Evolutionary conservation across 495 filamentous ascomycete species (phyloP).

Genomic region (Haplographium delicatum): DNA sequence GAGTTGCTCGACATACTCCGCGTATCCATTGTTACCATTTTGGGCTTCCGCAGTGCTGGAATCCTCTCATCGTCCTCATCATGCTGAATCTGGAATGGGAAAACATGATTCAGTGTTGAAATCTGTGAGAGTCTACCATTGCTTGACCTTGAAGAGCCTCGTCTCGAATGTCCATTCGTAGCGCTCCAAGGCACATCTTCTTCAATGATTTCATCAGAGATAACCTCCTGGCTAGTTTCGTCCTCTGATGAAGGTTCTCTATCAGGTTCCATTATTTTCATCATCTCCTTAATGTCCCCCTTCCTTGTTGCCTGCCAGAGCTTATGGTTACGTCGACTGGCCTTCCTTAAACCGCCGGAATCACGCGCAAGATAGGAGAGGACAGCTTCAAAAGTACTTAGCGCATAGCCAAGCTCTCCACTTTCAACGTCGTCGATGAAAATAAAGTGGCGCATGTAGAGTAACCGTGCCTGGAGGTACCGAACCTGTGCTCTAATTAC

Average conservation of each 20-base stretch:
- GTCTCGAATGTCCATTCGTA: conserved; percentile 40
- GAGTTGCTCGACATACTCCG: conserved; percentile 84
- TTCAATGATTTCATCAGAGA: conserved; percentile 31
- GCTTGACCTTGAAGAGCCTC: conserved; percentile 39
- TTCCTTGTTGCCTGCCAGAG: conserved; percentile 81
- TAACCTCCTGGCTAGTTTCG: conserved; percentile 42
- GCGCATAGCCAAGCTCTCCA: conserved; percentile 93
- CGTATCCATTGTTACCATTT: conserved; percentile 83
- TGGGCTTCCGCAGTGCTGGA: conserved; percentile 50
- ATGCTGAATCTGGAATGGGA: conserved; percentile 68
- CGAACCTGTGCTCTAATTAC: conserved; percentile 89
- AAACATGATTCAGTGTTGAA: conserved; percentile 72
- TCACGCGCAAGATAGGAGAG: conserved; percentile 84
- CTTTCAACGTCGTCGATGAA: conserved; percentile 97
- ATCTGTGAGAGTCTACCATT: conserved; percentile 41
- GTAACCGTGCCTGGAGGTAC: conserved; percentile 77
- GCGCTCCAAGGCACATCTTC: conserved; percentile 30
- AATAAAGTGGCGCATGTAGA: conserved; percentile 94
- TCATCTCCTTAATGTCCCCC: conserved; percentile 70
- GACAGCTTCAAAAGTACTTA: conserved; percentile 96
- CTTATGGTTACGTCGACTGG: conserved; percentile 78
- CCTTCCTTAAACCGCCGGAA: conserved; percentile 71
- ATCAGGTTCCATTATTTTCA: conserved; percentile 68
- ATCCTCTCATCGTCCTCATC: conserved; percentile 27
- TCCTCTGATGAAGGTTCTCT: conserved; percentile 28